Base-by-base conservation (phyloP, 331 rosid species). In the Quercus phellos region DNA sequence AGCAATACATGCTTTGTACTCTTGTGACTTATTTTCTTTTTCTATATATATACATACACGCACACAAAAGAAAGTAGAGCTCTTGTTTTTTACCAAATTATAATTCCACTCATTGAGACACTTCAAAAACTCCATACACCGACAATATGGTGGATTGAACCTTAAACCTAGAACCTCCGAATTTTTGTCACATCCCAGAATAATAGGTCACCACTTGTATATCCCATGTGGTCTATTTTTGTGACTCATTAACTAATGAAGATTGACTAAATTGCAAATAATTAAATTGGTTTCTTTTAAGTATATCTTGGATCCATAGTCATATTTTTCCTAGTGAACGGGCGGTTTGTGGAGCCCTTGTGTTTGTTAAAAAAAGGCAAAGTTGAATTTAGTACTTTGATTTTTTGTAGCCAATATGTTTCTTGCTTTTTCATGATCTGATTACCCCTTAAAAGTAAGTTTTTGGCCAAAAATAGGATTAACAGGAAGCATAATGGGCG, bases 341-440 rank as follows among this genome's bases (percentile, higher is more conserved):
- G 81, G 70, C 71, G 82, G 85, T 77, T 72, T 55, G 89, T 85
- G 93, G 93, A 81, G 88, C 84, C 89, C 88, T 70, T 27, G 68
- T 58, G 82, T 55, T 78, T 67, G 38, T 77, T 79, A 51, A 14
- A 29, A 72, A 32, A 70, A 42, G 66, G 30, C 68, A 70, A 70
- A 29, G 18, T 59, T 56, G 17, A 63, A 18, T 53, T 68, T 64
- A 32, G 74, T 43, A 42, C 70, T 72, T 29, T 3, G 53, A 46
- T 46, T 12, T 46, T 46, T 46, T 3, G 53, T 46, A 46, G 53
- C 53, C 14, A 46, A 46, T 46, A 12, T 46, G 53, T 46, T 46
- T 13, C 53, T 10, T 46, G 16, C 53, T 46, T 46, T 46, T 46
- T 46, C 53, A 0, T 46, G 17, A 46, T 46, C 16, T 46, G 53